phyloP scores from a whole-genome alignment of 208 protist genomes.

The Histomonas meleagridis region DNA sequence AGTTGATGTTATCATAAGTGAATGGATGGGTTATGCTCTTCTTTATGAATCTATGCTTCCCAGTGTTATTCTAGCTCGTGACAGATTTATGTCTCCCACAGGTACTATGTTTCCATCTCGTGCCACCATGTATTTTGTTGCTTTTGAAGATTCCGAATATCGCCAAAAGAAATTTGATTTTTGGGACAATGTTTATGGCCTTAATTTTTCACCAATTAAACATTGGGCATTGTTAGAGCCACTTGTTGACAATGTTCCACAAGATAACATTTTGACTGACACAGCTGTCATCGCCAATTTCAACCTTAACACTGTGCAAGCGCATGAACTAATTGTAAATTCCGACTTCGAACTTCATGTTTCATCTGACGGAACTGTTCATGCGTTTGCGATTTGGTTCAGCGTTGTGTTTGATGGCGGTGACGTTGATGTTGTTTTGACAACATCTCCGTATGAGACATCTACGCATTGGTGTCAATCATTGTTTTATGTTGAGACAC shows the following conservation, averaged over 20 bases:
- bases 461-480: conserved; percentile 83
- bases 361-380: conserved; percentile 53
- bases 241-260: conserved; percentile 61
- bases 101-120: conserved; percentile 51
- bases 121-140: conserved; percentile 42
- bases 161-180: conserved; percentile 26
- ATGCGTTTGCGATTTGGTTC: conserved; percentile 65
- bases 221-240: conserved; percentile 54
- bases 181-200: conserved; percentile 52
- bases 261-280: conserved; percentile 53
- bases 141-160: conserved; percentile 50
- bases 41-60: conserved; percentile 60
- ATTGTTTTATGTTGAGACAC: conserved; percentile 81
- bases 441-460: conserved; percentile 53
- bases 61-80: conserved; percentile 51
- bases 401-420: conserved; percentile 60
- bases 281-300: conserved; percentile 42
- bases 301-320: conserved; percentile 60
- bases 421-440: conserved; percentile 55
- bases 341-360: conserved; percentile 53
- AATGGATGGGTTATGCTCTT: conserved; percentile 59
- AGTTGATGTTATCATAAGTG: conserved; percentile 56
- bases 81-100: conserved; percentile 47
- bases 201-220: conserved; percentile 49
- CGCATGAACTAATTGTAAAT: conserved; percentile 40